These are phyloP conservation scores for Populus davidiana DNA, from an alignment of 345 rosid genomes.

Conservation along the genomic window DNA sequence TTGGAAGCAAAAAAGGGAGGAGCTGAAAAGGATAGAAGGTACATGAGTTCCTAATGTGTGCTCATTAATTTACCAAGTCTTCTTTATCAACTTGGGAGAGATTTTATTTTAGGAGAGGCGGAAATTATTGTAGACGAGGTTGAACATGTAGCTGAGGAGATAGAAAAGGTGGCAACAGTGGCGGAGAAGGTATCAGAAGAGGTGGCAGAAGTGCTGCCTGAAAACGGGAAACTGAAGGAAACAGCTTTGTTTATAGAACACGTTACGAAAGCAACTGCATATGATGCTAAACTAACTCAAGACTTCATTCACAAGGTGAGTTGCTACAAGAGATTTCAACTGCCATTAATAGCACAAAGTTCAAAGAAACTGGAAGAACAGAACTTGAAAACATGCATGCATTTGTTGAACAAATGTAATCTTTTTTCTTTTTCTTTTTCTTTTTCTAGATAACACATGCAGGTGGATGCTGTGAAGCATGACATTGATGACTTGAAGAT, in stretches of 20 bases:
- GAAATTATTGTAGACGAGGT: constrained; percentile 47
- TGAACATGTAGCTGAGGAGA: constrained; percentile 48
- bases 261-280: constrained; percentile 55
- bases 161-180: constrained; percentile 30
- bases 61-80: background rate
- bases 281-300: constrained; percentile 50
- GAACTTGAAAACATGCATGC: background rate
- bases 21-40: constrained; percentile 56
- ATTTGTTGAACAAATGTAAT: background rate
- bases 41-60: background rate
- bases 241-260: constrained; percentile 52
- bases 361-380: background rate
- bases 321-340: background rate
- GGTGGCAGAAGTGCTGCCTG: constrained; percentile 45
- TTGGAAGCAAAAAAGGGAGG: constrained; percentile 47
- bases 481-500: constrained; percentile 55
- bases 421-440: background rate
- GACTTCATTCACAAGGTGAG: constrained; percentile 59
- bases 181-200: constrained; percentile 25
- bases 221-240: constrained; percentile 47
- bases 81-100: background rate
- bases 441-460: background rate
- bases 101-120: constrained; percentile 13
- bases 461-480: constrained; percentile 55
- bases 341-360: background rate